A percentile compares a stretch with the other conserved stretches of the same genome.
These are phyloP conservation scores for Chlorella sp. DNA, from an alignment of 139 green algal species.

Conservation along the genomic window DNA sequence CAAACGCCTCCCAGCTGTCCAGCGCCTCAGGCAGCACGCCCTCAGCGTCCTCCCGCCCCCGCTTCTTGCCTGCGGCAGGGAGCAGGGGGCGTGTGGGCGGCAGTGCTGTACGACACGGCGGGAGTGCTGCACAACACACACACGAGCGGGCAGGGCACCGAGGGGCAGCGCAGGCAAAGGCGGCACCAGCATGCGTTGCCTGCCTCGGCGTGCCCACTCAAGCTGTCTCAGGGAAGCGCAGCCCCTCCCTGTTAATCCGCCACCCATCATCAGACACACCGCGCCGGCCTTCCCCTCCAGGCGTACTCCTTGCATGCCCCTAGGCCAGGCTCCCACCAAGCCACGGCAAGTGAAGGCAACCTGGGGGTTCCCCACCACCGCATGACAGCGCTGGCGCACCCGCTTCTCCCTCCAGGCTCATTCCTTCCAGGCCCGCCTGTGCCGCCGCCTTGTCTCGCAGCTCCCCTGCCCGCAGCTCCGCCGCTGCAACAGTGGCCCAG, in stretches of 20 bases:
- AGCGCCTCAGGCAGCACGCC: constrained; percentile 67
- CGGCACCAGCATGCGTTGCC: not conserved
- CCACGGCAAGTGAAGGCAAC: too few relatives aligned
- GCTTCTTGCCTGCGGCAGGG: constrained; percentile 12
- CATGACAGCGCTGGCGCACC: not conserved
- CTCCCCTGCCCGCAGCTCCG: constrained; percentile 35
- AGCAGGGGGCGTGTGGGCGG: not conserved
- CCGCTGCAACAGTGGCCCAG: constrained; percentile 43
- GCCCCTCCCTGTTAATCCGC: too few relatives aligned
- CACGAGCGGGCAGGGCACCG: not conserved
- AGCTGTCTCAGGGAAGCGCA: too few relatives aligned
- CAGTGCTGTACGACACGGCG: not conserved
- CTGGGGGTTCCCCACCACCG: too few relatives aligned
- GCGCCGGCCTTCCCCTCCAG: too few relatives aligned
- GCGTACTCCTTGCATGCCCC: too few relatives aligned
- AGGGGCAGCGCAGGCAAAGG: not conserved
- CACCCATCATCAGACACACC: too few relatives aligned
- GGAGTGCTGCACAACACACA: not conserved
- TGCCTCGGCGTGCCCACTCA: not conserved
- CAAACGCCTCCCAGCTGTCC: constrained; percentile 58
- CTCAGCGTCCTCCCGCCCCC: not conserved
- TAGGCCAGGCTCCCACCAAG: too few relatives aligned
- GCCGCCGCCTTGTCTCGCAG: constrained; percentile 26
- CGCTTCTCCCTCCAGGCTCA: constrained; percentile 41
- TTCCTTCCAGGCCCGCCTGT: constrained; percentile 40